Conservation (phyloP, 768 basidiomycete genomes). For the Boletus sensibilis region DNA sequence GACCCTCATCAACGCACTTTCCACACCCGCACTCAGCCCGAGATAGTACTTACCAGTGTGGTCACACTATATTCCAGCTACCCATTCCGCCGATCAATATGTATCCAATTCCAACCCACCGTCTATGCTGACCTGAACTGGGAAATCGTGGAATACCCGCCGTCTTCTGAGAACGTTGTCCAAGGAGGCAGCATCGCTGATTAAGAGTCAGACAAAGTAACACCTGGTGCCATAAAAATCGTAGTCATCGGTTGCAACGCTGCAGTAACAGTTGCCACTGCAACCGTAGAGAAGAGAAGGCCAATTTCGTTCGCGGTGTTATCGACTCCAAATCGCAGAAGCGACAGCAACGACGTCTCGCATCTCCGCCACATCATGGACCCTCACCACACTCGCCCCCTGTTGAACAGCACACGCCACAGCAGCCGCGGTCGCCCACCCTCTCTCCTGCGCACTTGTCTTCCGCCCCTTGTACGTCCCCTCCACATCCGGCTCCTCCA, state of each 20-base stretch:
- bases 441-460: constrained; percentile 65
- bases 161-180: no score
- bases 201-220: no score
- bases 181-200: no score
- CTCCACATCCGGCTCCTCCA: constrained; percentile 44
- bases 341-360: constrained; percentile 70
- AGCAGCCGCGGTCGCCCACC: constrained; percentile 77
- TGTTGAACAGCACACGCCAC: constrained; percentile 76
- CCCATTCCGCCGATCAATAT: no score
- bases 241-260: background rate
- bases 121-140: no score
- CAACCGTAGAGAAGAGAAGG: background rate
- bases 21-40: no score
- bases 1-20: no score
- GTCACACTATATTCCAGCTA: no score
- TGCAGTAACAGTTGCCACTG: background rate
- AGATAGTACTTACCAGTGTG: no score
- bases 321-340: constrained; percentile 52
- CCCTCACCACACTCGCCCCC: constrained; percentile 68
- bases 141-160: no score
- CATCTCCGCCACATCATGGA: constrained; percentile 79
- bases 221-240: background rate
- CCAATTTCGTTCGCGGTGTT: no score
- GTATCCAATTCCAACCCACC: no score
- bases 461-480: constrained; percentile 45